Conservation (phyloP, 345 rosid species). For the Camelina hispida region DNA sequence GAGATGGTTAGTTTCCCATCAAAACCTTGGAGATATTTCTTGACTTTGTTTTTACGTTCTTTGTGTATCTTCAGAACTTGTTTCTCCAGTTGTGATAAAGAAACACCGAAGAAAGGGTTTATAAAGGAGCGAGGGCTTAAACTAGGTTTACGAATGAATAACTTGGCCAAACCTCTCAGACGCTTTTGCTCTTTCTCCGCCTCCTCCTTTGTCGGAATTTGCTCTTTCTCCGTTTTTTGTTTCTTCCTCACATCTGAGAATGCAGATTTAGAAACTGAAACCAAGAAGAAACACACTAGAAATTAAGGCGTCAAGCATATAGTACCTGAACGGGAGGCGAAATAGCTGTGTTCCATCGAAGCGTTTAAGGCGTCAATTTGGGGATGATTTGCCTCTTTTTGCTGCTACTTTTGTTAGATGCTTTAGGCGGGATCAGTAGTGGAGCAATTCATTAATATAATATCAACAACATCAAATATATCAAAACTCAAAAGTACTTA, state of each 20-base stretch:
- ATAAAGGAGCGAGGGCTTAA: neutral
- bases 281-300: neutral
- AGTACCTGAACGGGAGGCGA: neutral
- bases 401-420: neutral
- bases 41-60: conserved; percentile 22
- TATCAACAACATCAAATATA: no score
- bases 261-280: neutral
- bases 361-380: neutral
- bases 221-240: neutral
- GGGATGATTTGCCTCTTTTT: neutral
- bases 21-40: conserved; percentile 18
- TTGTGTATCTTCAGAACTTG: neutral
- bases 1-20: conserved; percentile 6
- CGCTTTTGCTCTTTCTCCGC: neutral
- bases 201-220: neutral
- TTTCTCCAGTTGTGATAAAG: neutral
- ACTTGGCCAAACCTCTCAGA: neutral
- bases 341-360: neutral
- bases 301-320: neutral
- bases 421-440: neutral
- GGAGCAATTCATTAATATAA: no score
- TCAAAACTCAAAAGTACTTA: no score
- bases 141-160: neutral
- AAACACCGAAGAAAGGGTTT: neutral
- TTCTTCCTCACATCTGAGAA: conserved; percentile 1